Base-by-base conservation (phyloP, 768 basidiomycete genomes). In the Pleurotus eryngii region DNA sequence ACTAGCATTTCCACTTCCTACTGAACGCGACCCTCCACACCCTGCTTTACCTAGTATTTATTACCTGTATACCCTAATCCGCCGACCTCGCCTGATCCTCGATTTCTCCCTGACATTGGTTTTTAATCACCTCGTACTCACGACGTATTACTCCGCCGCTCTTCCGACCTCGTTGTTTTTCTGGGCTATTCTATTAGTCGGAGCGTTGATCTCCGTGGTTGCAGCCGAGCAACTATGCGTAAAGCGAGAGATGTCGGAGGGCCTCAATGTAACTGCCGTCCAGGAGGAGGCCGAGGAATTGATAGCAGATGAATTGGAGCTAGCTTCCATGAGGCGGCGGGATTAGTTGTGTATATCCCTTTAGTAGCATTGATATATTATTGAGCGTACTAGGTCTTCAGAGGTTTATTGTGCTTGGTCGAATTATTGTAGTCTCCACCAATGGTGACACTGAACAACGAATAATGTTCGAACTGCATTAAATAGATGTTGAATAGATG, bases 201-300 rank as follows among this genome's bases (percentile, higher is more conserved):
- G 91, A 45, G 80, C 92, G 5, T 74, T 83, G n/a, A 63, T 87
- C 39, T 90, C 86, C 58, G 82, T 98, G 60, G 77, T 94, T 53
- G 70, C 87, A 9, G 90, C 93, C 1, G 97, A 99, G 68, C 94
- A 98, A 65, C 76, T 97, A 22, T 95, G 96, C 67, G 90, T 97
- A 22, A 86, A 82, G 64, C 76, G 94, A 43, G 94, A 97, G 73
- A 92, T 97, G 92, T 74, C 75, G 17, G 92, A 95, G 67, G 94
- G 93, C 5, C 71, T 96, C 59, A 77, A 73, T 17, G 78, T 90
- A 38, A 70, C 74, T 37, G 70, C 76, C 50, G 66, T 76, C 8
- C 81, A 79, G 27, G 65, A 67, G 17, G 82, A 84, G 42, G 81
- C 85, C 43, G 77, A 87, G 60, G 85, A 83, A 64, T 72, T 81